These are phyloP conservation scores for Ustilago trichophora DNA, from an alignment of 1,284 basidiomycete genomes.

Conservation along the genomic window DNA sequence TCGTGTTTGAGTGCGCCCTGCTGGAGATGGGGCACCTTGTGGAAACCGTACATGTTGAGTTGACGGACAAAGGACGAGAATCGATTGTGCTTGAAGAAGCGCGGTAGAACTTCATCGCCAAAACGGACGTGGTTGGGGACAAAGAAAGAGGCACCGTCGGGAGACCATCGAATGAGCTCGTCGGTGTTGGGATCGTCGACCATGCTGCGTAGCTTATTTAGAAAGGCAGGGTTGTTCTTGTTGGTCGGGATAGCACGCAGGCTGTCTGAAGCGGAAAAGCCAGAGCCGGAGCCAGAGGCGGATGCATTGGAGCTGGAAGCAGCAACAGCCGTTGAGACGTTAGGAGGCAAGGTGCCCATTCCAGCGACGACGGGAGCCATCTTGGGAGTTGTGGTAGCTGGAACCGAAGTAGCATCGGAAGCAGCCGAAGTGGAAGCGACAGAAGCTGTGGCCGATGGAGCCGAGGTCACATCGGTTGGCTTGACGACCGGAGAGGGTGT, in stretches of 20 bases:
- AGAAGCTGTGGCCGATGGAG: constrained; percentile 4
- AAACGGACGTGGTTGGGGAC: constrained; percentile 94
- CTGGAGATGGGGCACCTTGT: constrained; percentile 79
- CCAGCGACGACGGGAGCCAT: constrained; percentile 36
- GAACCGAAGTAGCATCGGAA: background rate
- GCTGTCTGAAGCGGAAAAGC: constrained; percentile 12
- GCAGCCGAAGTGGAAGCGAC: background rate
- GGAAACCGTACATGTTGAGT: constrained; percentile 76
- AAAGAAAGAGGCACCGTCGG: constrained; percentile 87
- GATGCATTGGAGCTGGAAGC: constrained; percentile 4
- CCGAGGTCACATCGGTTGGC: constrained; percentile 19
- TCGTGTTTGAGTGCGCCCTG: constrained; percentile 80
- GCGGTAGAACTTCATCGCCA: constrained; percentile 74
- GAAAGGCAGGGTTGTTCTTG: constrained; percentile 77
- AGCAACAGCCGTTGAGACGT: constrained; percentile 14
- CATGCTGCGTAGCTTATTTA: constrained; percentile 90
- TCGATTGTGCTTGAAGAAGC: constrained; percentile 70
- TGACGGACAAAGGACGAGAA: constrained; percentile 89
- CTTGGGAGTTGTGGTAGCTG: constrained; percentile 8
- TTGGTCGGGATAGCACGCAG: constrained; percentile 49
- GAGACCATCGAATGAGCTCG: constrained; percentile 87
- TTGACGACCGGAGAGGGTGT: constrained; percentile 21
- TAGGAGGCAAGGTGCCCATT: constrained; percentile 38
- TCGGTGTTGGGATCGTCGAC: constrained; percentile 84
- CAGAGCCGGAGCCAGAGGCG: constrained; percentile 3